Base-by-base conservation (phyloP, 2,329 filamentous ascomycete species). In the Fusarium mundagurra region DNA sequence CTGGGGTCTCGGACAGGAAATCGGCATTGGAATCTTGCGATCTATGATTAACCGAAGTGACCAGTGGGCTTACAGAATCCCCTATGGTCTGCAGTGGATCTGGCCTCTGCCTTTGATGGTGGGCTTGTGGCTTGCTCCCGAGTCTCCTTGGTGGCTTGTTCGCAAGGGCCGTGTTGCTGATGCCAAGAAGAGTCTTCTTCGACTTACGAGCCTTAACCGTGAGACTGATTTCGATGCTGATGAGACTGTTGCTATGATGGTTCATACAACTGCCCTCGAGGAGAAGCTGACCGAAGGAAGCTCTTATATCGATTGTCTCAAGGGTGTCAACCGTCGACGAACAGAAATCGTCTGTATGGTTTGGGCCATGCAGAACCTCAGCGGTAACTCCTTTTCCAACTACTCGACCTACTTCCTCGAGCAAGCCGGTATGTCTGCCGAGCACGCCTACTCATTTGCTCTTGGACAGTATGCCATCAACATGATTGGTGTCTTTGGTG, bases 211-310 rank as follows among this genome's bases (percentile, higher is more conserved):
- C 74, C 75, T 86, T 7, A 85, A 90, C 71, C 85, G 86, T 54
- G 91, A 94, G 67, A 92, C 90, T 0, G 88, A 92, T 67, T 95
- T 96, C 76, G 90, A 97, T 78, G 89, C 93, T 12, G 93, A 97
- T 67, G 94, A 96, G 83, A 96, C 94, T 0, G 87, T 97, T 51
- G 92, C 93, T 77, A 97, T 97, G 94, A 97, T 98, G 93, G 90
- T 94, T 2, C 94, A 97, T 80, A 98, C 94, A 1, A 95, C 93
- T 2, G 92, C 92, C 0, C 85, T 97, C 13, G 95, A 97, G 81
- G 88, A 93, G 80, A 88, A 89, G 82, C 92, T 94, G 53, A 95
- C 93, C 3, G 84, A 85, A 6, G 94, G 94, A 47, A 90, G 93
- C 10, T 91, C 88, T 48, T 97, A 96, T 81, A 82, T 89, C 74